These are phyloP conservation scores for Pezizomycotina sp. DNA, from an alignment of 2,329 filamentous ascomycete species.

Conservation along the genomic window DNA sequence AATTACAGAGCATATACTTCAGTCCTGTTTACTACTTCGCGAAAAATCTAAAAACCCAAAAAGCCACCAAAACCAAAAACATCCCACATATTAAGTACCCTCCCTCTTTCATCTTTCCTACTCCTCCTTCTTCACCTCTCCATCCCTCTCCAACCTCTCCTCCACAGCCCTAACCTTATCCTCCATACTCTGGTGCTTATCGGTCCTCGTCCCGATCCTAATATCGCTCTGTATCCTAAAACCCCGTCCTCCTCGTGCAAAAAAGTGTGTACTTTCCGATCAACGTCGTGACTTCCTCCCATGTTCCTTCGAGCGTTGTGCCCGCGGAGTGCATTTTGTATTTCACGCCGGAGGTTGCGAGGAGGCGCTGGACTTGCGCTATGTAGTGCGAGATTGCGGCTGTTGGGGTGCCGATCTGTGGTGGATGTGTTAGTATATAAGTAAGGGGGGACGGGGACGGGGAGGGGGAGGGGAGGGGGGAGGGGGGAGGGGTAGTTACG, in stretches of 20 bases:
- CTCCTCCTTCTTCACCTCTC: too few species aligned
- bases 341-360: conserved; percentile 62
- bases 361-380: conserved; percentile 69
- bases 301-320: conserved; percentile 80
- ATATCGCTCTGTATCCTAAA: too few species aligned
- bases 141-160: too few species aligned
- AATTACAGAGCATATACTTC: too few species aligned
- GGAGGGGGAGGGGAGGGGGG: background rate
- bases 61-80: too few species aligned
- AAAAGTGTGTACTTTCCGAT: too few species aligned
- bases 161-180: conserved; percentile 20
- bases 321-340: conserved; percentile 88
- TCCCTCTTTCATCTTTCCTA: too few species aligned
- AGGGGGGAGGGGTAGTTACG: conserved; percentile 34
- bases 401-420: conserved; percentile 59
- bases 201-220: too few species aligned
- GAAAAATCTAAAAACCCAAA: too few species aligned
- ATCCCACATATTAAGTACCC: too few species aligned
- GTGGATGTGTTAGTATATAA: conserved; percentile 6
- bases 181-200: conserved; percentile 19
- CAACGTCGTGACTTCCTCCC: conserved; percentile 82
- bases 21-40: too few species aligned
- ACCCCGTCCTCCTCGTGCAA: too few species aligned
- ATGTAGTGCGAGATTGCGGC: conserved; percentile 68
- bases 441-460: background rate